Percentiles rank a stretch among this genome's conserved stretches.
These are phyloP conservation scores for Geotrichum phurueaensis DNA, from an alignment of 1,139 yeast genomes.

Conservation along the genomic window DNA sequence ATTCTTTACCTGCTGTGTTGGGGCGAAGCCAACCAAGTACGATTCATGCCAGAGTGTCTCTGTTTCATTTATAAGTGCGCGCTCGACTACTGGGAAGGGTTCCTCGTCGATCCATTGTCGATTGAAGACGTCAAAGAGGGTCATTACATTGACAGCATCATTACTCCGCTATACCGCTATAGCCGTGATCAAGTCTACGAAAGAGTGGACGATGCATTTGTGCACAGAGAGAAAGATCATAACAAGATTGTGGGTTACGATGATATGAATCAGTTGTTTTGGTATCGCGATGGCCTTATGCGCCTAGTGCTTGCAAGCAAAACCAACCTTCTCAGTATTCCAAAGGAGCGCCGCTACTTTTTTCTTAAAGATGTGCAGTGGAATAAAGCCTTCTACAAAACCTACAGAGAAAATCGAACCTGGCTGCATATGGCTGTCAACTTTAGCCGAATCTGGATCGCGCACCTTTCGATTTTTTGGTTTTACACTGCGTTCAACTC, in stretches of 20 bases:
- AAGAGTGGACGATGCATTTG: slow-evolving; percentile 37
- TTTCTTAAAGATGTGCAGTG: slow-evolving; percentile 51
- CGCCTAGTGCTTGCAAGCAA: slow-evolving; percentile 42
- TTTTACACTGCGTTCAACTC: slow-evolving; percentile 73
- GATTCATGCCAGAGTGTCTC: slow-evolving; percentile 82
- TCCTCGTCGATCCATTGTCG: neutral
- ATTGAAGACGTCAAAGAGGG: slow-evolving; percentile 18
- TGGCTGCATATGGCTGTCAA: slow-evolving; percentile 76
- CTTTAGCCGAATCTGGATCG: slow-evolving; percentile 78
- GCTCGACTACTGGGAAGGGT: slow-evolving; percentile 48
- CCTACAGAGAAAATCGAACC: slow-evolving; percentile 65
- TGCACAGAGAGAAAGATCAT: slow-evolving; percentile 60
- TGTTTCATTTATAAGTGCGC: slow-evolving; percentile 78
- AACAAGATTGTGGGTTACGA: slow-evolving; percentile 71
- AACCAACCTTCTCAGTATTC: slow-evolving; percentile 41
- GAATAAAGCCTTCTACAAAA: slow-evolving; percentile 61
- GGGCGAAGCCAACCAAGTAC: slow-evolving; percentile 83
- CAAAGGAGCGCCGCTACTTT: slow-evolving; percentile 43
- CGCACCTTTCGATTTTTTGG: slow-evolving; percentile 76
- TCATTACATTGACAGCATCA: slow-evolving; percentile 56
- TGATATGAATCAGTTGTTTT: slow-evolving; percentile 77
- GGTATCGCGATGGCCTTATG: slow-evolving; percentile 64
- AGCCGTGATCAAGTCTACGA: slow-evolving; percentile 51
- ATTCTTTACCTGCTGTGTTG: slow-evolving; percentile 69
- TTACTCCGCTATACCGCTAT: slow-evolving; percentile 69